Percentiles rank a stretch among this genome's conserved stretches.
Evolutionary conservation across 441 rosid genomes (phyloP).

Genomic region (Aleurites moluccanus): DNA sequence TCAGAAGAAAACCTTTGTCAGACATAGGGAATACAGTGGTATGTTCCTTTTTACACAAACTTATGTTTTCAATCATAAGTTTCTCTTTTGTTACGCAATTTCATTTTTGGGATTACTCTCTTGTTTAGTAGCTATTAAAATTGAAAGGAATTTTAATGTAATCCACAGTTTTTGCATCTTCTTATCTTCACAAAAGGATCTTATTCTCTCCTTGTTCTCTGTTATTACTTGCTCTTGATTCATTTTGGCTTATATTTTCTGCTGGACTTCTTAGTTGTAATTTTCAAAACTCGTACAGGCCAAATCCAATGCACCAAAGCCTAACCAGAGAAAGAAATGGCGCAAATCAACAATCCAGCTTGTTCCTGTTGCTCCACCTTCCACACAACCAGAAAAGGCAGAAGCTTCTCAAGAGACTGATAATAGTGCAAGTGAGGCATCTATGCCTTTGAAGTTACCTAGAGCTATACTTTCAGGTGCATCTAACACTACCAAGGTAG

Average conservation of each 20-base stretch:
- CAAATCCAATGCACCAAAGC: slow-evolving; percentile 64
- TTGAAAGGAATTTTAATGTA: neutral
- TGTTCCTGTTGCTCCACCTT: slow-evolving; percentile 56
- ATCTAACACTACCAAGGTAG: slow-evolving; percentile 32
- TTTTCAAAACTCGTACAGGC: slow-evolving; percentile 42
- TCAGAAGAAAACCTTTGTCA: slow-evolving; percentile 68
- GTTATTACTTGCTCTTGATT: neutral
- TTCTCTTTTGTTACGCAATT: neutral
- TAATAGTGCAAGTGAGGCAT: slow-evolving; percentile 13
- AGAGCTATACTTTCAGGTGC: slow-evolving; percentile 72
- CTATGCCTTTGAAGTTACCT: slow-evolving; percentile 64
- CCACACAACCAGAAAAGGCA: slow-evolving; percentile 27
- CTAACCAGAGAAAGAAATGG: slow-evolving; percentile 81
- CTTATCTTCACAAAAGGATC: neutral
- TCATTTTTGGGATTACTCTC: neutral
- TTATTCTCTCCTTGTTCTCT: neutral
- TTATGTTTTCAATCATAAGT: neutral
- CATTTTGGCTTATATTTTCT: neutral
- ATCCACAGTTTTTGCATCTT: neutral
- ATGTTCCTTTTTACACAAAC: slow-evolving; percentile 17
- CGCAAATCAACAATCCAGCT: slow-evolving; percentile 67
- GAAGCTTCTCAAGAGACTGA: slow-evolving; percentile 35
- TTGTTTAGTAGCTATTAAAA: neutral
- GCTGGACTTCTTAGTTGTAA: neutral
- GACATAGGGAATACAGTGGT: slow-evolving; percentile 91